A percentile compares a stretch with the other conserved stretches of the same genome.
These are phyloP conservation scores for Balansia obtecta DNA, from an alignment of 2,329 filamentous ascomycete species.

Conservation along the genomic window DNA sequence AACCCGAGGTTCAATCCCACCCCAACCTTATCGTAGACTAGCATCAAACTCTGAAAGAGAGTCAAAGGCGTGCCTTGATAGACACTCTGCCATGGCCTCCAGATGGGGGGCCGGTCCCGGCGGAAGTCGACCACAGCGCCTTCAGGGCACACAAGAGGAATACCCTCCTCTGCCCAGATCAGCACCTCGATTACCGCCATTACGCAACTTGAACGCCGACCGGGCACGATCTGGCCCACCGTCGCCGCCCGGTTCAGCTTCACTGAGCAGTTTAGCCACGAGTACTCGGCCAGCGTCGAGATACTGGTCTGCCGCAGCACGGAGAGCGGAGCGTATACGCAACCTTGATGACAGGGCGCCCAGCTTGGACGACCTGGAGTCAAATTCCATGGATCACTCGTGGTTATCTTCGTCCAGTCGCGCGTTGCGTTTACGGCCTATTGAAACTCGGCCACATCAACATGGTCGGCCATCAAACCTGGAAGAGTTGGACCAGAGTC, in stretches of 20 bases:
- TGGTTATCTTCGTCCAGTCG: constrained; percentile 15
- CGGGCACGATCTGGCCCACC: constrained; percentile 13
- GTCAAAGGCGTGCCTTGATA: neutral
- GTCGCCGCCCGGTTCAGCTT: neutral
- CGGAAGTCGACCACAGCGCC: constrained; percentile 18
- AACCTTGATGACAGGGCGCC: constrained; percentile 18
- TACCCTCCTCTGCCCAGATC: constrained; percentile 18
- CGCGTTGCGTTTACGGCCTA: constrained; percentile 13
- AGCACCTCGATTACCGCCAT: constrained; percentile 18
- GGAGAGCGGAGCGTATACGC: constrained; percentile 25
- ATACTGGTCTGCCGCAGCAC: constrained; percentile 16
- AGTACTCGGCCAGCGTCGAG: constrained; percentile 6
- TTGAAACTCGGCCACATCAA: constrained; percentile 8
- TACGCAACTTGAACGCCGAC: constrained; percentile 19
- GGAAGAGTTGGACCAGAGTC: constrained; percentile 25
- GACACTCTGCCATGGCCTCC: constrained; percentile 17
- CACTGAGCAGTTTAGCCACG: neutral
- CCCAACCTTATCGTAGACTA: neutral
- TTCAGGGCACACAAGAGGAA: constrained; percentile 18
- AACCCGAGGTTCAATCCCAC: neutral
- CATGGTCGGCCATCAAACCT: constrained; percentile 15
- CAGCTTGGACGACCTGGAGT: constrained; percentile 16
- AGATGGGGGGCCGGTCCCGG: constrained; percentile 19
- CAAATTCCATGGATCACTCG: constrained; percentile 14
- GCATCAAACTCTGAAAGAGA: neutral